phyloP scores from a whole-genome alignment of 305 asterid genomes.

The Fraxinus angustifolia region DNA sequence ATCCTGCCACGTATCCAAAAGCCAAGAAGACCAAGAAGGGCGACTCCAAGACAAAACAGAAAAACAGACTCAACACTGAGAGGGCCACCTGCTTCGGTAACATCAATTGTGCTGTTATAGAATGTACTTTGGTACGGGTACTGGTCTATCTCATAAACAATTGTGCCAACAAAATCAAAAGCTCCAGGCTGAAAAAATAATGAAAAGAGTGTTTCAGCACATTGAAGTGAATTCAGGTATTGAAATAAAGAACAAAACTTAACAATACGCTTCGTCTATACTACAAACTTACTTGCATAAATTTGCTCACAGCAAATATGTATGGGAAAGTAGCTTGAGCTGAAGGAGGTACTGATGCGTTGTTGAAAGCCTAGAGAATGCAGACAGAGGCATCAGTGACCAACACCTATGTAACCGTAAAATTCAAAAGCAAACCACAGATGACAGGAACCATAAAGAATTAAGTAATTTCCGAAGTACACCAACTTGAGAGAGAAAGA shows the following conservation, averaged over 20 bases:
- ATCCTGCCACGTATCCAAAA: slow-evolving; percentile 64
- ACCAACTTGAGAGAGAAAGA: background rate
- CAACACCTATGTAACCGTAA: background rate
- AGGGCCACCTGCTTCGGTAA: slow-evolving; percentile 71
- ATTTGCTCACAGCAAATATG: slow-evolving; percentile 82
- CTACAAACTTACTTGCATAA: slow-evolving; percentile 67
- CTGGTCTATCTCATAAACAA: slow-evolving; percentile 83
- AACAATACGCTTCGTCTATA: background rate
- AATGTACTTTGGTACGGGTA: slow-evolving; percentile 71
- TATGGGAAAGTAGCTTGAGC: slow-evolving; percentile 90
- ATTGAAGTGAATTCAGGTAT: background rate
- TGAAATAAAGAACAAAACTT: background rate
- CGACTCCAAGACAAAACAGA: slow-evolving; percentile 73
- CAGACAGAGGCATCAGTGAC: background rate
- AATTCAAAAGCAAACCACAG: background rate
- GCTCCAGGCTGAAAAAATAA: slow-evolving; percentile 68
- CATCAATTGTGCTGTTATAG: slow-evolving; percentile 93
- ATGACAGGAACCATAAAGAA: background rate
- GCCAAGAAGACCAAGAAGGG: slow-evolving; percentile 61
- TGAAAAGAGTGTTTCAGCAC: background rate
- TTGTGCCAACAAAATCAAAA: slow-evolving; percentile 81
- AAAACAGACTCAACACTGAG: slow-evolving; percentile 89
- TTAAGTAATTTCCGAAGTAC: background rate
- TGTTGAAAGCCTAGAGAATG: slow-evolving; percentile 56
- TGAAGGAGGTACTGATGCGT: slow-evolving; percentile 84